Conservation (phyloP, 768 basidiomycete genomes). For the Serpula lacrymans region DNA sequence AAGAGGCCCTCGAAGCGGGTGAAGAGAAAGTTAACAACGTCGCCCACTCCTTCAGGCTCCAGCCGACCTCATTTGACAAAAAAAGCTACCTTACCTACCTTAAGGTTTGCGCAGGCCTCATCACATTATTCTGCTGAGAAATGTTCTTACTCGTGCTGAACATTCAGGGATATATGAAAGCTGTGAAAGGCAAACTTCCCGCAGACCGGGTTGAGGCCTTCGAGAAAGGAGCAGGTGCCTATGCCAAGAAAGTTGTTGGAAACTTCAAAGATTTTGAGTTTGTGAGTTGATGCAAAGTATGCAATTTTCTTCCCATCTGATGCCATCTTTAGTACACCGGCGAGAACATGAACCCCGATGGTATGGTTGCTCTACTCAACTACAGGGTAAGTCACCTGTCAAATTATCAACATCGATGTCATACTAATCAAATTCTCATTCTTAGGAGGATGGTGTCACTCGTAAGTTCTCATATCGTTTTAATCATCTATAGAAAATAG, state of each 20-base stretch:
- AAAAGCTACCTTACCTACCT: conserved; percentile 79
- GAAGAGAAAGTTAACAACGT: conserved; percentile 83
- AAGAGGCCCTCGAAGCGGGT: conserved; percentile 80
- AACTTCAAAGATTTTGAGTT: conserved; percentile 97
- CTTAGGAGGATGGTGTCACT: conserved; percentile 75
- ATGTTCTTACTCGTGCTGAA: neutral
- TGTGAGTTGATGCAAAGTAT: conserved; percentile 56
- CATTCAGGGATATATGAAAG: conserved; percentile 88
- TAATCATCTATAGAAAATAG: neutral
- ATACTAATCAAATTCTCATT: neutral
- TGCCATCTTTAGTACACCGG: conserved; percentile 55
- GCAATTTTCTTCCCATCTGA: neutral
- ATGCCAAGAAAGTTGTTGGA: conserved; percentile 83
- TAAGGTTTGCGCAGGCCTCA: conserved; percentile 50
- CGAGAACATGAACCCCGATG: conserved; percentile 78
- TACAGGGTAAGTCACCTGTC: conserved; percentile 64
- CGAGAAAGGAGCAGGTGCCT: conserved; percentile 73
- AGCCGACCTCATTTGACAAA: conserved; percentile 82
- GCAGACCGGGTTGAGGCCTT: conserved; percentile 69
- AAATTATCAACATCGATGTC: neutral
- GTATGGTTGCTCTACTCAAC: conserved; percentile 93
- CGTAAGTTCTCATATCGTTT: conserved; percentile 46
- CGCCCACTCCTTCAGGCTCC: conserved; percentile 87
- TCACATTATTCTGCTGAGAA: neutral
- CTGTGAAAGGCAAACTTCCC: conserved; percentile 65